Evolutionary conservation across 2,329 filamentous ascomycete species (phyloP).

Genomic region (Plenodomus biglobosus): DNA sequence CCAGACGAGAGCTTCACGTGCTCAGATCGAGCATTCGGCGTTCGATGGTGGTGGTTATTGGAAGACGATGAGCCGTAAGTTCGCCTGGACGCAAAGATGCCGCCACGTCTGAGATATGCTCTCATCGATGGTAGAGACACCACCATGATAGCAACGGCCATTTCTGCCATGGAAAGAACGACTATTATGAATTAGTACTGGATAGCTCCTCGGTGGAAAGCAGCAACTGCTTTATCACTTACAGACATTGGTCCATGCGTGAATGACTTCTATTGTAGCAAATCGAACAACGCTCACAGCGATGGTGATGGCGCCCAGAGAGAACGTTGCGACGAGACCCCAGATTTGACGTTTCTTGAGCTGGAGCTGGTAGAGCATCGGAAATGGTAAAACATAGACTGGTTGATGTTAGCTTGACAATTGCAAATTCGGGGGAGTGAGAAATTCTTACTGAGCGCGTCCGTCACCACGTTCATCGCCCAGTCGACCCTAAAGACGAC

Average conservation of each 20-base stretch:
- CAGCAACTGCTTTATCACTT: too few species aligned
- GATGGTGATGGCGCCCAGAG: constrained; percentile 25
- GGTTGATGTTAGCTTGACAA: not conserved
- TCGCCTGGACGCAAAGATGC: constrained; percentile 21
- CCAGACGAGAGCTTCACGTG: constrained; percentile 6
- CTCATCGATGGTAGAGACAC: constrained; percentile 28
- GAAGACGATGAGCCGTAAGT: constrained; percentile 15
- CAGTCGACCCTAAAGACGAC: constrained; percentile 21
- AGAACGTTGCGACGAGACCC: constrained; percentile 27
- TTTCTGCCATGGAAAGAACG: constrained; percentile 31
- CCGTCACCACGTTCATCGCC: constrained; percentile 15
- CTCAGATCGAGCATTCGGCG: constrained; percentile 8
- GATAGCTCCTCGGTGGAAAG: too few species aligned
- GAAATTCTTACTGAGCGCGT: constrained; percentile 13
- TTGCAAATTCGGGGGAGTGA: too few species aligned
- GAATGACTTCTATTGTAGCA: constrained; percentile 22
- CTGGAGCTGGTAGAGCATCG: constrained; percentile 22
- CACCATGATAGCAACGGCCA: constrained; percentile 31
- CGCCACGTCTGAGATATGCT: constrained; percentile 22
- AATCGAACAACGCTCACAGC: constrained; percentile 25
- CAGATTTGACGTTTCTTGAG: constrained; percentile 23
- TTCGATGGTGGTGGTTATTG: constrained; percentile 11
- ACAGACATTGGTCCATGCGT: constrained; percentile 32
- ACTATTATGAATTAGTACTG: constrained; percentile 11
- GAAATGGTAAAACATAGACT: constrained; percentile 29